phyloP scores from a whole-genome alignment of 2,329 filamentous ascomycete genomes.

The Calonectria honghensis region DNA sequence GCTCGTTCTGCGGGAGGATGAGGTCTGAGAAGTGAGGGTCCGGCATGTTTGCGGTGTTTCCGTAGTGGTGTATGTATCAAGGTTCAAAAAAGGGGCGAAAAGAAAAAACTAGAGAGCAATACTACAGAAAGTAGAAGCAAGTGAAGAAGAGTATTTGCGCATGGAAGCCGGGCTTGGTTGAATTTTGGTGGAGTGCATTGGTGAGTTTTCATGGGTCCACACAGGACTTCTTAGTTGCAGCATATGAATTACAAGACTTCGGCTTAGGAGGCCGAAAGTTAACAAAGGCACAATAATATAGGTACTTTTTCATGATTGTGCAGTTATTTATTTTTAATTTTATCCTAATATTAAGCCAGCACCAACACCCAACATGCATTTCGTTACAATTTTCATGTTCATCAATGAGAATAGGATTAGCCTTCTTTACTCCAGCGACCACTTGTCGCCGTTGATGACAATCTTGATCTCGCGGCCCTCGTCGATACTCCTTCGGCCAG shows the following conservation, averaged over 20 bases:
- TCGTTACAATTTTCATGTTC: slow-evolving; percentile 24
- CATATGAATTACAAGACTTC: slow-evolving; percentile 3
- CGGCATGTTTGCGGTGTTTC: slow-evolving; percentile 43
- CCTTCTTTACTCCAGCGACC: slow-evolving; percentile 75
- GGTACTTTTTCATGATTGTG: neutral
- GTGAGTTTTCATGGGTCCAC: slow-evolving; percentile 29
- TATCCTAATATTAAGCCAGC: slow-evolving; percentile 28
- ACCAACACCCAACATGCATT: slow-evolving; percentile 34
- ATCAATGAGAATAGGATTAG: neutral
- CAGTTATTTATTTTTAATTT: neutral
- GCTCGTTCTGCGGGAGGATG: slow-evolving; percentile 72
- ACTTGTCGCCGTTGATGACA: slow-evolving; percentile 77
- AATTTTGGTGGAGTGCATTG: slow-evolving; percentile 49
- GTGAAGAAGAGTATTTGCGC: neutral
- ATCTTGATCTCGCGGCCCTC: slow-evolving; percentile 88
- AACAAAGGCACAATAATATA: neutral
- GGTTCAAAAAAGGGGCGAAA: neutral
- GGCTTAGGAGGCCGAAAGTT: neutral
- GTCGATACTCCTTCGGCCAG: slow-evolving; percentile 88
- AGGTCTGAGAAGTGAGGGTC: slow-evolving; percentile 63
- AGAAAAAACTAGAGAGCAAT: neutral
- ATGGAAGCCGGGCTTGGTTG: neutral
- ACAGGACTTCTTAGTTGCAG: slow-evolving; percentile 17
- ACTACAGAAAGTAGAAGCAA: neutral
- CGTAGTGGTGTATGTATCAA: neutral